Base-by-base conservation (phyloP, 768 basidiomycete species). In the Hypsizygus marmoreus region DNA sequence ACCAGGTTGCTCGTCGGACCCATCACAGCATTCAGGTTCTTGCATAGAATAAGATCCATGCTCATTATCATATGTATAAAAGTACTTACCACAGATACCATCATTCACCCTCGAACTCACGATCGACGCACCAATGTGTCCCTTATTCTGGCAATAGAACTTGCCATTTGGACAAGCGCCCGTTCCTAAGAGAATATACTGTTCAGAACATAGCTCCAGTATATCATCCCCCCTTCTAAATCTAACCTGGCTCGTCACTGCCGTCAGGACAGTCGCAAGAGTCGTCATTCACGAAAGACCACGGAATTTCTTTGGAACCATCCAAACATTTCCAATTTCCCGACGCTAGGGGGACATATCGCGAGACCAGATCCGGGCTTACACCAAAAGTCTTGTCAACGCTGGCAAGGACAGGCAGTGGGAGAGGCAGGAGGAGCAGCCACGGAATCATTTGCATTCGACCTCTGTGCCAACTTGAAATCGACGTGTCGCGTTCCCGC, bases 1-100 rank as follows among this genome's bases (percentile, higher is more conserved):
- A 13, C 92, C 92, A 8, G 79, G 66, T 19, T 73, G 77, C 68
- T 99, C 97, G 66, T 99, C 95, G 0, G 93, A 92, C 10, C 95
- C 95, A 56, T 99, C 95, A 59, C 95, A 99, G 58, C 95, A 99
- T 61, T 91, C 81, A 1, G 79, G 76, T 63, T 99, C 95, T 97
- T 54, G 4, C 14, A 3, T 9, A 9, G 4, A 16, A 36, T 70
- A 31, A 66, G 55, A 39, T 22, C 26, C 9, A 19, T 24, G 16
- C 24, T 1, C 14, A 16, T 8, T 11, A 22, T 31, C 10, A 31
- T 4, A 10, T 3, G 25, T 14, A 1, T 4, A 10, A 26, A 29
- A 29, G 20, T 9, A 71, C 87, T 14, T 60, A 92, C 93, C 94
- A 64, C 95, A 99, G 19, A 97, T 75, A 1, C 95, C 95, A 63